These are phyloP conservation scores for Mycosphaerella sp. DNA, from an alignment of 2,329 filamentous ascomycete genomes.

Conservation along the genomic window DNA sequence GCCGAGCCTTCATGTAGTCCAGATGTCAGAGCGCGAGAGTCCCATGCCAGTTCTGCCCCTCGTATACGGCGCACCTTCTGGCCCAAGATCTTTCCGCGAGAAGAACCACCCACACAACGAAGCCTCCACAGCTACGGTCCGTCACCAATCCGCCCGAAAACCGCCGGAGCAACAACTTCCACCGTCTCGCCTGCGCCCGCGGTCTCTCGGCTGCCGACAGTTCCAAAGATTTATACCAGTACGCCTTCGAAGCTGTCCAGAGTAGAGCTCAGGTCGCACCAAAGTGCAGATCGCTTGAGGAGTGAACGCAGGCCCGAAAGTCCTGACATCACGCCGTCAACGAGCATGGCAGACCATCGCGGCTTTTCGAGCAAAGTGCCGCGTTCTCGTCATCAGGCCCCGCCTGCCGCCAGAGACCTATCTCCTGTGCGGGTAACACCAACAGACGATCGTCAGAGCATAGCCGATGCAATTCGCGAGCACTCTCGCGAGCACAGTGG, in stretches of 20 bases:
- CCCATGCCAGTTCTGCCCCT: conserved; percentile 1
- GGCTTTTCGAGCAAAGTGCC: neutral
- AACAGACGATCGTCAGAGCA: neutral
- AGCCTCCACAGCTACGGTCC: neutral
- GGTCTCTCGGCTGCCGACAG: neutral
- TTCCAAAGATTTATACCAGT: neutral
- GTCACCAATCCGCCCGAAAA: conserved; percentile 3
- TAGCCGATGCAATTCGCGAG: conserved; percentile 7
- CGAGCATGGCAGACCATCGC: neutral
- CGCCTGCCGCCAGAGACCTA: neutral
- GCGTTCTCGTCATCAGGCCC: neutral
- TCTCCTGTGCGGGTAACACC: neutral
- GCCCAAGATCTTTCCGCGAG: conserved; percentile 4
- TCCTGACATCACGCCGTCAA: neutral
- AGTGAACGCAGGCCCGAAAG: neutral
- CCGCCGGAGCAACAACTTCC: neutral
- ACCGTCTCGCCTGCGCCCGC: neutral
- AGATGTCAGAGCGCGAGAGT: conserved; percentile 10
- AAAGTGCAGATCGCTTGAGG: neutral
- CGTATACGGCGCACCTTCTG: conserved; percentile 1
- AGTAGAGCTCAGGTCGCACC: neutral
- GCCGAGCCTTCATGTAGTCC: conserved; percentile 1
- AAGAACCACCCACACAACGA: neutral
- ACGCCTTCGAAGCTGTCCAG: neutral
- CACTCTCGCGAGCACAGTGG: neutral